Percentiles rank a stretch among this genome's conserved stretches.
phyloP scores from a whole-genome alignment of 805 yeast genomes.

The Candida ipomoeae region DNA sequence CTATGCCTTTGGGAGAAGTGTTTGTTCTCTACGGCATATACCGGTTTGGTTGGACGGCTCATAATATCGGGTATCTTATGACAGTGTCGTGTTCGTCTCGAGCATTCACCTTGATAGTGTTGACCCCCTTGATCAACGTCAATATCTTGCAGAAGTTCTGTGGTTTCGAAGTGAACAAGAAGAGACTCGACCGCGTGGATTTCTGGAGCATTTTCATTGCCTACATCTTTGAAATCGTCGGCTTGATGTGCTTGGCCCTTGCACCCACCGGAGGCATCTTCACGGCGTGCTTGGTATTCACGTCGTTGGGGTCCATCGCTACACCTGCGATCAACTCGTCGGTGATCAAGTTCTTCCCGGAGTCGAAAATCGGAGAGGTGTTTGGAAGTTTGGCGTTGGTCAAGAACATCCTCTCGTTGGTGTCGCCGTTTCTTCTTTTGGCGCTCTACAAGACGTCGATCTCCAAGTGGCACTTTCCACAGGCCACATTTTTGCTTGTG shows the following conservation, averaged over 20 bases:
- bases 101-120: conserved; percentile 44
- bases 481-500: conserved; percentile 23
- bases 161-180: conserved; percentile 29
- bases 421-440: conserved; percentile 48
- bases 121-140: conserved; percentile 49
- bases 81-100: conserved; percentile 48
- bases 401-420: conserved; percentile 45
- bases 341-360: conserved; percentile 57
- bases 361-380: conserved; percentile 60
- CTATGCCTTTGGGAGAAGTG: conserved; percentile 39
- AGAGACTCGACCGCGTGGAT: conserved; percentile 53
- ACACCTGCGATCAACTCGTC: conserved; percentile 57
- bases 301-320: conserved; percentile 38
- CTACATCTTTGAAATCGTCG: conserved; percentile 35
- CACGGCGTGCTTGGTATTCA: conserved; percentile 31
- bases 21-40: conserved; percentile 51
- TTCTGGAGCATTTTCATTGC: conserved; percentile 34
- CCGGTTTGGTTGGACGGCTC: conserved; percentile 50
- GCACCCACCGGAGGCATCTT: conserved; percentile 28
- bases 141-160: conserved; percentile 29
- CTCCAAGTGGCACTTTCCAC: conserved; percentile 25
- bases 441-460: conserved; percentile 39
- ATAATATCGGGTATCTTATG: conserved; percentile 51
- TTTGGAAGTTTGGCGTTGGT: conserved; percentile 67
- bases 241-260: conserved; percentile 31